Percentiles rank a stretch among this genome's conserved stretches.
phyloP scores from a whole-genome alignment of 192 early-diverging fungal species.

The Coemansia biformis region DNA sequence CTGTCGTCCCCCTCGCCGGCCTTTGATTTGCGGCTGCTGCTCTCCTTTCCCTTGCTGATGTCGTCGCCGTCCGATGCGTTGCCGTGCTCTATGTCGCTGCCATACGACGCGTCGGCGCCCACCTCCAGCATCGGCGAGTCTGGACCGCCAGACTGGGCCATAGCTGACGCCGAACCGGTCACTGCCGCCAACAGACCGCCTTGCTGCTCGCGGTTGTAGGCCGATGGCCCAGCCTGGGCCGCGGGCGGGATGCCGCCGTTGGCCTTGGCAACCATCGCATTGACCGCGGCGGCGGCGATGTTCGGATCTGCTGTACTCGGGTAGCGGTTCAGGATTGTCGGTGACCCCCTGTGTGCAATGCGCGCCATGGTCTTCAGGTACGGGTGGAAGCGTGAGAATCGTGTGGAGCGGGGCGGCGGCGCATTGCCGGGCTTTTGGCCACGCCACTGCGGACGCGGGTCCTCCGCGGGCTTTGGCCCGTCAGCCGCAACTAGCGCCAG shows the following conservation, averaged over 20 bases:
- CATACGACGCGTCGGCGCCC: too few relatives aligned
- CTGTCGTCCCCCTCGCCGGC: slow-evolving; percentile 13
- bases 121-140: too few relatives aligned
- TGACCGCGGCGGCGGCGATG: slow-evolving; percentile 42
- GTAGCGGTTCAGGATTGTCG: slow-evolving; percentile 30
- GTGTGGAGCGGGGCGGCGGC: slow-evolving; percentile 35
- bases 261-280: slow-evolving; percentile 32
- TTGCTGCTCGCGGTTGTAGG: too few relatives aligned
- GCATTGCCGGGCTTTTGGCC: slow-evolving; percentile 19
- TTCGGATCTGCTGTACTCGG: slow-evolving; percentile 44
- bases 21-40: slow-evolving; percentile 2
- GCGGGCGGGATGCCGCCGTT: too few relatives aligned
- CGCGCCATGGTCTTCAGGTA: slow-evolving; percentile 48
- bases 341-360: slow-evolving; percentile 41
- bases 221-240: too few relatives aligned
- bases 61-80: too few relatives aligned
- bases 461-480: slow-evolving; percentile 9
- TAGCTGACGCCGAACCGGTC: too few relatives aligned
- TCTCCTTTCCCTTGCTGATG: too few relatives aligned
- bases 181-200: too few relatives aligned
- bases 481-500: slow-evolving; percentile 2
- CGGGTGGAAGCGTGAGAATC: slow-evolving; percentile 48
- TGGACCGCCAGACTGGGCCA: too few relatives aligned
- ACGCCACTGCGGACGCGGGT: slow-evolving; percentile 26
- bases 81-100: too few relatives aligned